Evolutionary conservation across 192 early-diverging fungal genomes (phyloP).

Genomic region (Dissophora ornata): DNA sequence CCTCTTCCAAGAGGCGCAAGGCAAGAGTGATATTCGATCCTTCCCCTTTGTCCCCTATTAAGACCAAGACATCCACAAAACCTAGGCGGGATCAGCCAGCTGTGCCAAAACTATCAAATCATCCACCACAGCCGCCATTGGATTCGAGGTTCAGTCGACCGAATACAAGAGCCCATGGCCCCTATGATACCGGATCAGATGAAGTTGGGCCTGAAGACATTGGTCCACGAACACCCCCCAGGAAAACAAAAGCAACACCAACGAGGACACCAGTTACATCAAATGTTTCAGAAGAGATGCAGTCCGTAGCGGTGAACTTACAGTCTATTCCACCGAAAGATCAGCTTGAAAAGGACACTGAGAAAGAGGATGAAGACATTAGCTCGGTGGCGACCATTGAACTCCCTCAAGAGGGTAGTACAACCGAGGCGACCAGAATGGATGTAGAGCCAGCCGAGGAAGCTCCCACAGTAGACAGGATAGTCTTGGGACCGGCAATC

Average conservation of each 20-base stretch:
- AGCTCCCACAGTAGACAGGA: background rate
- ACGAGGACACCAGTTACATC: too few relatives aligned
- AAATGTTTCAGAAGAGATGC: too few relatives aligned
- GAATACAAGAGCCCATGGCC: constrained; percentile 3
- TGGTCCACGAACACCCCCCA: background rate
- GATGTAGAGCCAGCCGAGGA: background rate
- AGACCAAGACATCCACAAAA: constrained; percentile 10
- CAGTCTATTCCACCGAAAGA: too few relatives aligned
- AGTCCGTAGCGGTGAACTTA: too few relatives aligned
- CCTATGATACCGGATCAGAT: background rate
- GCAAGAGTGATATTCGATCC: background rate
- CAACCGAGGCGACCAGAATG: background rate
- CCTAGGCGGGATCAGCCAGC: too few relatives aligned
- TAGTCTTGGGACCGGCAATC: too few relatives aligned
- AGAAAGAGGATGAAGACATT: background rate
- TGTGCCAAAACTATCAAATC: background rate
- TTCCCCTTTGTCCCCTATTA: background rate
- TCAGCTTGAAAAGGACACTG: too few relatives aligned
- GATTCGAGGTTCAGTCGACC: constrained; percentile 22
- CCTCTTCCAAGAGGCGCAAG: too few relatives aligned
- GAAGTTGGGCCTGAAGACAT: background rate
- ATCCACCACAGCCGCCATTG: constrained; percentile 10
- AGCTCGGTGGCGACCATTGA: background rate
- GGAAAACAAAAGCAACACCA: background rate
- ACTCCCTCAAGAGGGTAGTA: background rate